phyloP scores from a whole-genome alignment of 257 asterid species.

The Solanum stenotomum region DNA sequence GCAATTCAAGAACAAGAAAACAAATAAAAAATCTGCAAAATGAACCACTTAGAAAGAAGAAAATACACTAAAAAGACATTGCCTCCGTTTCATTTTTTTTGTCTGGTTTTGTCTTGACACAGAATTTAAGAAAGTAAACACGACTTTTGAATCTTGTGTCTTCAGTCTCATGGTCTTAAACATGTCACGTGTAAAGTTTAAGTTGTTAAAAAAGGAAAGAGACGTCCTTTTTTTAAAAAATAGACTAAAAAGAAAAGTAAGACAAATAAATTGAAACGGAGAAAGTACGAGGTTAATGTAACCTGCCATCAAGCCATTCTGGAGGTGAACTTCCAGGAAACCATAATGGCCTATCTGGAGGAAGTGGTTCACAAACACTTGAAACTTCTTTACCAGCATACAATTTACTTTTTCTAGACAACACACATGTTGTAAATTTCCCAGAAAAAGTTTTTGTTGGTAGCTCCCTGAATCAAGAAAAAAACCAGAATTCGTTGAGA shows the following conservation, averaged over 20 bases:
- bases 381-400: conserved; percentile 70
- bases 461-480: conserved; percentile 14
- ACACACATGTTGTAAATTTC: conserved; percentile 9
- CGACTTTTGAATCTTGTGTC: background rate
- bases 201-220: background rate
- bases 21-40: background rate
- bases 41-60: background rate
- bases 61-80: background rate
- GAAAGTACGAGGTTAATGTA: background rate
- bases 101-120: background rate
- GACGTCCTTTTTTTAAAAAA: background rate
- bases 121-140: background rate
- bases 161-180: background rate
- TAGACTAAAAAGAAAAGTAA: too few relatives aligned
- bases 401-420: conserved; percentile 9
- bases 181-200: background rate
- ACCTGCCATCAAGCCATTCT: conserved; percentile 90
- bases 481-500: background rate
- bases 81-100: too few relatives aligned
- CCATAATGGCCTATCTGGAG: conserved; percentile 91
- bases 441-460: conserved; percentile 6
- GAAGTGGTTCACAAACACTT: conserved; percentile 71
- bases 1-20: conserved; percentile 5
- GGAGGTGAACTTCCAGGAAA: conserved; percentile 93
- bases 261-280: background rate